Conservation (phyloP, 2,329 filamentous ascomycete genomes). For the Aspergillus flavus region DNA sequence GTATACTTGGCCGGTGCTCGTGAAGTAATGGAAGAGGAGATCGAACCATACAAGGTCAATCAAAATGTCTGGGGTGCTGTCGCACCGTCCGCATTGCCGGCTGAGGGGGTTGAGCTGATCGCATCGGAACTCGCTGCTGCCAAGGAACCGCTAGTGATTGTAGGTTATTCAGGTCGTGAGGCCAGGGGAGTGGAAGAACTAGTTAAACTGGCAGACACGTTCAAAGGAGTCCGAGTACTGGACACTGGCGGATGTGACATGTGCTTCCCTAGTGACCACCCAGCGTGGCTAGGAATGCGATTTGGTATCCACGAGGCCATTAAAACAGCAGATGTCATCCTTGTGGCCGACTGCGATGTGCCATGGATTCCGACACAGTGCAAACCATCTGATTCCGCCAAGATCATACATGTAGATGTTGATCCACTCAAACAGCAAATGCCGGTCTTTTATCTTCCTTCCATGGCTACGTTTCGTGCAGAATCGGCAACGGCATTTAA, state of each 20-base stretch:
- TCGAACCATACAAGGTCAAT: slow-evolving; percentile 69
- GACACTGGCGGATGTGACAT: slow-evolving; percentile 58
- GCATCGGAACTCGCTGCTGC: slow-evolving; percentile 48
- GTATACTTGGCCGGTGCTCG: slow-evolving; percentile 78
- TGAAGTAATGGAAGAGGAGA: slow-evolving; percentile 84
- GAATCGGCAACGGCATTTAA: slow-evolving; percentile 66
- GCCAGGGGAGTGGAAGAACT: slow-evolving; percentile 47
- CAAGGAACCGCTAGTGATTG: slow-evolving; percentile 52
- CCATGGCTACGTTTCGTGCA: slow-evolving; percentile 66
- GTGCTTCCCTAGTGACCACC: slow-evolving; percentile 52
- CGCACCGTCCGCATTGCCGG: slow-evolving; percentile 64
- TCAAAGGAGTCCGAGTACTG: slow-evolving; percentile 53
- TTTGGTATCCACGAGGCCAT: slow-evolving; percentile 76
- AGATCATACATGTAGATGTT: slow-evolving; percentile 66
- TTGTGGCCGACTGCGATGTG: slow-evolving; percentile 87
- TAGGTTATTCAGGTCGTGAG: slow-evolving; percentile 54
- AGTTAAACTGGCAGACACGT: slow-evolving; percentile 49
- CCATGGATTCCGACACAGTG: slow-evolving; percentile 87
- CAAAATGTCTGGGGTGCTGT: slow-evolving; percentile 73
- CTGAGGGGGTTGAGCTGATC: slow-evolving; percentile 49
- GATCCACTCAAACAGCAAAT: slow-evolving; percentile 73
- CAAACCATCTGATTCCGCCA: slow-evolving; percentile 58
- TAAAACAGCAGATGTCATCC: slow-evolving; percentile 75
- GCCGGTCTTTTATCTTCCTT: slow-evolving; percentile 71
- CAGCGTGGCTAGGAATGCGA: slow-evolving; percentile 67